Evolutionary conservation across 768 basidiomycete species (phyloP).

Genomic region (Amanita polypyramis): DNA sequence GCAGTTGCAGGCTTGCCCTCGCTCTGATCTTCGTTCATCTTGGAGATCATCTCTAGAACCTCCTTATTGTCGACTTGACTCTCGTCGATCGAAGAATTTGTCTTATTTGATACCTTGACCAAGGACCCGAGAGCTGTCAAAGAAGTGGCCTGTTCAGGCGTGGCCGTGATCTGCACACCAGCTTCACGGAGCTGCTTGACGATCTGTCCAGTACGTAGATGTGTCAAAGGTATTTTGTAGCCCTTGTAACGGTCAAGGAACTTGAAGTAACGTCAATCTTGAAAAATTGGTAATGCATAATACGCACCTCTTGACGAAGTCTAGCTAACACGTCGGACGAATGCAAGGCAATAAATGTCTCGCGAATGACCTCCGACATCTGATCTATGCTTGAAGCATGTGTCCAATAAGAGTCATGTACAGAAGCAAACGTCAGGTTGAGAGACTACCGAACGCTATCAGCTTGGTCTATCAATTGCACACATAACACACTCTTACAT

Average conservation of each 20-base stretch:
- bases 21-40: constrained; percentile 11
- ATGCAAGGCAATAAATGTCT: constrained; percentile 90
- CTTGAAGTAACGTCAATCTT: constrained; percentile 21
- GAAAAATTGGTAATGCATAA: neutral
- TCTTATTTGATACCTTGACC: constrained; percentile 27
- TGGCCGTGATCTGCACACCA: constrained; percentile 34
- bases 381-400: constrained; percentile 79
- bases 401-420: constrained; percentile 99
- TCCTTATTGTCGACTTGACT: constrained; percentile 3
- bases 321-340: constrained; percentile 72
- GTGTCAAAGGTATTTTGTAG: constrained; percentile 51
- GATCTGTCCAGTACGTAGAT: constrained; percentile 27
- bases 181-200: constrained; percentile 31
- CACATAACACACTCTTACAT: constrained; percentile 33
- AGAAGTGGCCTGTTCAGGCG: constrained; percentile 26
- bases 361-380: constrained; percentile 85
- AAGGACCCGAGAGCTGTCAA: constrained; percentile 23
- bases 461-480: constrained; percentile 2
- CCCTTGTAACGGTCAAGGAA: constrained; percentile 71
- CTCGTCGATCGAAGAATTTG: constrained; percentile 22
- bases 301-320: constrained; percentile 63
- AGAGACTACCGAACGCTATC: constrained; percentile 36
- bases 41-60: constrained; percentile 10
- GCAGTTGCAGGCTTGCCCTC: constrained; percentile 3
- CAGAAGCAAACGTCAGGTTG: constrained; percentile 81